Conservation (phyloP, 768 basidiomycete genomes). For the Mycena amicta region DNA sequence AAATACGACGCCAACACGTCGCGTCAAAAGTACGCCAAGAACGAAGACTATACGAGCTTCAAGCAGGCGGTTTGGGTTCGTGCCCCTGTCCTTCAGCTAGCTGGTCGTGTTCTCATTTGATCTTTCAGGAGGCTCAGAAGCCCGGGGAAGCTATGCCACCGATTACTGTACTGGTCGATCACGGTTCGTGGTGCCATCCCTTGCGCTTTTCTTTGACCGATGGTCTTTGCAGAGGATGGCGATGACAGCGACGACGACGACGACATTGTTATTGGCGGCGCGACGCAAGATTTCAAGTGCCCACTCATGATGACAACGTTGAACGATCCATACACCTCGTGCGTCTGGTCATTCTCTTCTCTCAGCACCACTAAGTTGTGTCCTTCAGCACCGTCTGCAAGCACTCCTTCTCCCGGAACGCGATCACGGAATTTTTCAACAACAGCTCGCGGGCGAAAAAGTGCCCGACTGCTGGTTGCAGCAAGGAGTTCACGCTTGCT, state of each 20-base stretch:
- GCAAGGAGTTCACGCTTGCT: conserved; percentile 51
- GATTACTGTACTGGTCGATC: conserved; percentile 68
- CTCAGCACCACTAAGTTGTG: conserved; percentile 7
- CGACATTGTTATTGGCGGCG: conserved; percentile 86
- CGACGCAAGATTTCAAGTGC: conserved; percentile 82
- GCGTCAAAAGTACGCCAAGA: conserved; percentile 78
- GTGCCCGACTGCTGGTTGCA: conserved; percentile 79
- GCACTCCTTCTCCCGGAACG: conserved; percentile 79
- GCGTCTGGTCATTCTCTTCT: conserved; percentile 30
- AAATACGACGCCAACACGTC: conserved; percentile 63
- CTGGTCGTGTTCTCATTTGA: too few species aligned
- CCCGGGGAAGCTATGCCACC: conserved; percentile 75
- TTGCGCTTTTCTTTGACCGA: background rate
- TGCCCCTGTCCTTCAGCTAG: conserved; percentile 20
- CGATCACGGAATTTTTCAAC: conserved; percentile 67
- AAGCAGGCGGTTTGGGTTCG: conserved; percentile 69
- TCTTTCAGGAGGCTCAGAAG: conserved; percentile 73
- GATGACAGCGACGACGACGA: conserved; percentile 86
- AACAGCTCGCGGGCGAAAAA: conserved; percentile 37
- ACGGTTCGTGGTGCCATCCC: conserved; percentile 47
- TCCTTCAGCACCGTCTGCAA: conserved; percentile 61
- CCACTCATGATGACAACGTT: conserved; percentile 73
- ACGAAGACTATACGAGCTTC: conserved; percentile 61
- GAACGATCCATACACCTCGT: conserved; percentile 84
- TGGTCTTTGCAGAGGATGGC: conserved; percentile 61